phyloP scores from a whole-genome alignment of 2,329 filamentous ascomycete genomes.

The Alternaria triticimaculans region DNA sequence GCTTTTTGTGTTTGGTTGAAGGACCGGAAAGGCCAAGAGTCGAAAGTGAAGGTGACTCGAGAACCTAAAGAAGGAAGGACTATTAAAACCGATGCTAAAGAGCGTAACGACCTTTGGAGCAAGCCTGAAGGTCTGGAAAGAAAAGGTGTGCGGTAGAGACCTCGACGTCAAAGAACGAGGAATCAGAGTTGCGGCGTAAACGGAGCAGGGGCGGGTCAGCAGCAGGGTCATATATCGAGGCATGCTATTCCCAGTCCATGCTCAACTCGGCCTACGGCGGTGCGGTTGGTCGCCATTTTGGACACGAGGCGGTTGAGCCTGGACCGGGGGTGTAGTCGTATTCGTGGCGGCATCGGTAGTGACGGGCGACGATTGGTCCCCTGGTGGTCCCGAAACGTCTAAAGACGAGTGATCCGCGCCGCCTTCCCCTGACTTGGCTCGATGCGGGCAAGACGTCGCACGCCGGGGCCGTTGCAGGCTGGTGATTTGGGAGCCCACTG shows the following conservation, averaged over 20 bases:
- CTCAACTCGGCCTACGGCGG: conserved; percentile 23
- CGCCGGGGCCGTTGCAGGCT: not conserved
- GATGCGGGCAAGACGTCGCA: conserved; percentile 12
- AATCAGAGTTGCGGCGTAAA: conserved; percentile 36
- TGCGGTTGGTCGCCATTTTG: conserved; percentile 22
- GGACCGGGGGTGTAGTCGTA: conserved; percentile 24
- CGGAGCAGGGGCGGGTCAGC: conserved; percentile 33
- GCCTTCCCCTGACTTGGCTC: conserved; percentile 37
- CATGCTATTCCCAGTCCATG: conserved; percentile 29
- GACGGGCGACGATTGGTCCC: conserved; percentile 28
- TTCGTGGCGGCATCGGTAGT: conserved; percentile 12
- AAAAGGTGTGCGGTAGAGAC: conserved; percentile 27
- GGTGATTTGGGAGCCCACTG: not conserved
- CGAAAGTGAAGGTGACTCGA: conserved; percentile 19
- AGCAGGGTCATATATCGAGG: conserved; percentile 42
- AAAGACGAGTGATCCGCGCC: conserved; percentile 25
- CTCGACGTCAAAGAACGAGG: conserved; percentile 39
- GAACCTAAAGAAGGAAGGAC: conserved; percentile 9
- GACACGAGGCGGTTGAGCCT: conserved; percentile 32
- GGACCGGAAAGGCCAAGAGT: conserved; percentile 13
- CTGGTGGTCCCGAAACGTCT: conserved; percentile 30
- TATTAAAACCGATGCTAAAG: conserved; percentile 35
- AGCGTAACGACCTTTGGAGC: conserved; percentile 43
- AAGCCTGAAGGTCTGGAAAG: conserved; percentile 39
- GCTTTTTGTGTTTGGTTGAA: conserved; percentile 13